These are phyloP conservation scores for Xylaria acuta DNA, from an alignment of 495 filamentous ascomycete genomes.

Conservation along the genomic window DNA sequence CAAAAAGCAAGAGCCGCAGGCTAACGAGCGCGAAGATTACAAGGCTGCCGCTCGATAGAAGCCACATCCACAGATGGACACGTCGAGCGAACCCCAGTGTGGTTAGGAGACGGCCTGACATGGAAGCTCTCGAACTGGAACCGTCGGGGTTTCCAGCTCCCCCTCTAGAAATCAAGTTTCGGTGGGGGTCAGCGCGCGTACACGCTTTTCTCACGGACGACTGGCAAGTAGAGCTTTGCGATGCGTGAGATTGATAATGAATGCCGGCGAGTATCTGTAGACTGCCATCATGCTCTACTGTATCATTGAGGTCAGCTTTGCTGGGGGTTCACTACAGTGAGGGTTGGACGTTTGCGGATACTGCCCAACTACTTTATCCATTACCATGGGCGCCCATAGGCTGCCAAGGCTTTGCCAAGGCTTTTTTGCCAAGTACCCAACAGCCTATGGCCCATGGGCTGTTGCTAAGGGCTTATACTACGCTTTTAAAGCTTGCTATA, in stretches of 20 bases:
- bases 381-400: too few species aligned
- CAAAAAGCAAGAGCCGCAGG: background rate
- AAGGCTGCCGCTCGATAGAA: background rate
- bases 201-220: background rate
- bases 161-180: background rate
- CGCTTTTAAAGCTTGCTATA: too few species aligned
- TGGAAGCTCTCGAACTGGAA: background rate
- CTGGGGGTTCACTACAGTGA: too few species aligned
- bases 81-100: conserved; percentile 16
- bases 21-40: background rate
- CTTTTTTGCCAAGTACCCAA: too few species aligned
- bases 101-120: background rate
- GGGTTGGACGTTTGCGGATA: too few species aligned
- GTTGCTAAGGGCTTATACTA: too few species aligned
- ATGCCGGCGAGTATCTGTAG: background rate
- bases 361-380: too few species aligned
- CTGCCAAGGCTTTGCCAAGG: too few species aligned
- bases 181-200: background rate
- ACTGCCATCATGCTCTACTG: too few species aligned
- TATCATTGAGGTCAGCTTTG: background rate
- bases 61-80: background rate
- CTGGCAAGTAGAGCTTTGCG: background rate
- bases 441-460: too few species aligned
- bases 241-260: background rate
- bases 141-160: background rate